Evolutionary conservation across 148 eudicot species (phyloP).

Genomic region (Amaranthus cruentus): DNA sequence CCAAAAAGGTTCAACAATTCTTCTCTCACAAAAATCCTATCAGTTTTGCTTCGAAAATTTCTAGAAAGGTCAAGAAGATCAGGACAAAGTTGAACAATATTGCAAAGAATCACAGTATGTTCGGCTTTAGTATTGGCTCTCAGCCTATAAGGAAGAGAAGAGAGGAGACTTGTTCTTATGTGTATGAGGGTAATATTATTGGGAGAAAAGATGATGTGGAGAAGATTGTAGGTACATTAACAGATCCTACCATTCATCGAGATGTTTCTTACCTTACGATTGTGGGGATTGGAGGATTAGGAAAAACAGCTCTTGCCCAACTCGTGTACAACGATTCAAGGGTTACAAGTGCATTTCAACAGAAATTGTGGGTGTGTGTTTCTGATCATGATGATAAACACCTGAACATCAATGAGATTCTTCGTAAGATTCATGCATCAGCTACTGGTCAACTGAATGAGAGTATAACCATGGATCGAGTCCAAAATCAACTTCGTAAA

Average conservation of each 20-base stretch:
- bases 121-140: slow-evolving; percentile 8
- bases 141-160: background rate
- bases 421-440: slow-evolving; percentile 10
- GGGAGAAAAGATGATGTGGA: slow-evolving; percentile 23
- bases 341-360: slow-evolving; percentile 10
- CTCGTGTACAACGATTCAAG: slow-evolving; percentile 20
- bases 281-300: slow-evolving; percentile 31
- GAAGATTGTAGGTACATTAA: slow-evolving; percentile 7
- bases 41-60: background rate
- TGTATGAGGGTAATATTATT: slow-evolving; percentile 14
- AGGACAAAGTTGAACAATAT: slow-evolving; percentile 8
- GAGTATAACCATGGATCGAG: slow-evolving; percentile 11
- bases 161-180: slow-evolving; percentile 13
- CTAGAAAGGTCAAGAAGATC: slow-evolving; percentile 8
- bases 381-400: slow-evolving; percentile 11
- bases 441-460: background rate
- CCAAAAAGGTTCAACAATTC: slow-evolving; percentile 19
- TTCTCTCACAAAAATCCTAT: slow-evolving; percentile 8
- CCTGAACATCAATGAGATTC: slow-evolving; percentile 9
- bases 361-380: slow-evolving; percentile 27
- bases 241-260: background rate
- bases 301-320: slow-evolving; percentile 34
- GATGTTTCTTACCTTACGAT: slow-evolving; percentile 17
- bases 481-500: slow-evolving; percentile 10
- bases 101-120: background rate